Evolutionary conservation across 306 rosid genomes (phyloP), one percentile per base, ranked within the genome.

Genomic region (Quercus robur): DNA sequence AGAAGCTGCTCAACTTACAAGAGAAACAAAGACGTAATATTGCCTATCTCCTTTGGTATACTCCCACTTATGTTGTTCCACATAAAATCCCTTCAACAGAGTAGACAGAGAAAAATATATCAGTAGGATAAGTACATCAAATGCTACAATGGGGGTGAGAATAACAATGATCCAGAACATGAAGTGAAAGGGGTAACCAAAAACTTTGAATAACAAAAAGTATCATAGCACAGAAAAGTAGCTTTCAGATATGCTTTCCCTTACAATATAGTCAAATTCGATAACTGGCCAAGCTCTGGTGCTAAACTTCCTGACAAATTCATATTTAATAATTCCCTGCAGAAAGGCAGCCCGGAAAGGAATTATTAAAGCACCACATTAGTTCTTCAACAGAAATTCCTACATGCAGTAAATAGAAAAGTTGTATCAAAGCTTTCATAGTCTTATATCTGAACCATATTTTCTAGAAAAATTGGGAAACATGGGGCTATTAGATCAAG

Each of bases 31-130:
- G 90, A 64, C 55, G 52, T 88, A 80, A 96, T 86, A 76, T 89
- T 87, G 84, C 98, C 97, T 35, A 96, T 85, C 85, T 91, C 94
- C 89, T 86, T 78, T 2, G 99, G 99, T 79, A 96, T 93, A 61
- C 85, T 89, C 71, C 99, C 99, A 80, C 70, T 87, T 74, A 96
- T 79, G 0, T 86, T 2, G 84, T 93, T 96, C 98, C 97, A 96
- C 99, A 93, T 96, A 76, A 96, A 89, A 84, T 90, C 87, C 97
- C 99, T 96, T 80, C 67, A 56, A 79, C 17, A 82, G 80, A 84
- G 73, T 30, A 75, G 35, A 77, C 71, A 77, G 73, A 84, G 78
- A 70, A 78, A 11, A 28, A 54, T 38, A 70, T 18, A 70, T 90
- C 76, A 91, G 84, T 56, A 20, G 59, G 73, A 77, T 75, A 80